Conservation (phyloP, 2,329 filamentous ascomycete genomes). For the Cercospora canescens region DNA sequence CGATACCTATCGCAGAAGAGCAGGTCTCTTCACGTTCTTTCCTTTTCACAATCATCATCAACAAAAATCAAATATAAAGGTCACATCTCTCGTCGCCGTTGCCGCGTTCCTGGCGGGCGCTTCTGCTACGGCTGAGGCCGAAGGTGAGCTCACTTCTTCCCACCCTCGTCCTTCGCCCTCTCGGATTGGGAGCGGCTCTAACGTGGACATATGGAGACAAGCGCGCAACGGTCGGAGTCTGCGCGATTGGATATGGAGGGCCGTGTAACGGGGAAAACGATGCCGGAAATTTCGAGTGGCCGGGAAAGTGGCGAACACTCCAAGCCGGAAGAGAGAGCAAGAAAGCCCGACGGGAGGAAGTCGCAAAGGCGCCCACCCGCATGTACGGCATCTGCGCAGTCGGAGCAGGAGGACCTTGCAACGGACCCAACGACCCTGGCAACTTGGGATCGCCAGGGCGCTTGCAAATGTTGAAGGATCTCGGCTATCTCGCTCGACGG, state of each 20-base stretch:
- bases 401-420: not conserved
- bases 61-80: not conserved
- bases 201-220: not conserved
- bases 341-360: not conserved
- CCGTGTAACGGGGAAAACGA: not conserved
- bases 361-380: not conserved
- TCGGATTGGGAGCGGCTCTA: not conserved
- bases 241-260: not conserved
- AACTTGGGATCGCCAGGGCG: not conserved
- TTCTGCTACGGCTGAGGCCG: not conserved
- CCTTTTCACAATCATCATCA: not conserved
- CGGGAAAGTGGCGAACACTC: not conserved
- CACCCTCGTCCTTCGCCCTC: not conserved
- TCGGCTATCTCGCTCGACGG: too few species aligned
- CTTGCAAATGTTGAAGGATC: too few species aligned
- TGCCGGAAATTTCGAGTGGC: not conserved
- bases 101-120: not conserved
- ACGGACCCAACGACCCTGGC: not conserved
- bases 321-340: not conserved
- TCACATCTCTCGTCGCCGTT: not conserved
- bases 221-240: not conserved
- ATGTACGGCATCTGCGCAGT: not conserved
- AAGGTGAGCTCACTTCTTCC: not conserved
- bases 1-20: not conserved
- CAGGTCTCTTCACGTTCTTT: not conserved